These are phyloP conservation scores for Geotrichum bryndzae DNA, from an alignment of 1,139 yeast species.

Conservation along the genomic window DNA sequence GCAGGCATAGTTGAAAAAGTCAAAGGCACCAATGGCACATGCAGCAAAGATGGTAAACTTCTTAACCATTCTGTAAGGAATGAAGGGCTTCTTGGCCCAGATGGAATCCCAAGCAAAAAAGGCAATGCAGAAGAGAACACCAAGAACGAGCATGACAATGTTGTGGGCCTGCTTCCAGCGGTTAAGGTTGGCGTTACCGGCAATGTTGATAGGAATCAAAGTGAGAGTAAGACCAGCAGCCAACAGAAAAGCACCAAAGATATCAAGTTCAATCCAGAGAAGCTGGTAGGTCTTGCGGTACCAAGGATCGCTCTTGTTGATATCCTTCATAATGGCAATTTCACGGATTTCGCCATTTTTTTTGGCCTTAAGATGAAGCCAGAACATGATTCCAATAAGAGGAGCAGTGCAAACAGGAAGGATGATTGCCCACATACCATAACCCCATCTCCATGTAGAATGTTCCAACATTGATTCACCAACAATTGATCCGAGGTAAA, in stretches of 20 bases:
- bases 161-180: slow-evolving; percentile 16
- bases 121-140: slow-evolving; percentile 6
- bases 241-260: slow-evolving; percentile 19
- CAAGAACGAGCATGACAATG: slow-evolving; percentile 16
- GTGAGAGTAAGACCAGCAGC: slow-evolving; percentile 20
- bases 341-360: slow-evolving; percentile 11
- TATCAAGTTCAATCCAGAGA: slow-evolving; percentile 19
- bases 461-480: slow-evolving; percentile 19
- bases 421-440: slow-evolving; percentile 72
- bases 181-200: slow-evolving; percentile 12
- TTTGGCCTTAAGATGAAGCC: slow-evolving; percentile 18
- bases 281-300: slow-evolving; percentile 11
- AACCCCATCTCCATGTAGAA: slow-evolving; percentile 55
- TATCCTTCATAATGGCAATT: slow-evolving; percentile 5
- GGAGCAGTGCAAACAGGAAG: slow-evolving; percentile 60
- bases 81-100: slow-evolving; percentile 16
- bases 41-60: slow-evolving; percentile 16
- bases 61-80: slow-evolving; percentile 16
- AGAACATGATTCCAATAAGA: slow-evolving; percentile 28
- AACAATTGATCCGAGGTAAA: slow-evolving; percentile 22
- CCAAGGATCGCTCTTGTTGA: slow-evolving; percentile 8
- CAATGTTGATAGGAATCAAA: slow-evolving; percentile 21
- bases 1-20: slow-evolving; percentile 13
- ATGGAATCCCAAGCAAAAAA: slow-evolving; percentile 14
- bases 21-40: slow-evolving; percentile 12